Evolutionary conservation across 225 moss, liverwort and hornwort genomes (phyloP).

Genomic region (Takakia lepidozioides): DNA sequence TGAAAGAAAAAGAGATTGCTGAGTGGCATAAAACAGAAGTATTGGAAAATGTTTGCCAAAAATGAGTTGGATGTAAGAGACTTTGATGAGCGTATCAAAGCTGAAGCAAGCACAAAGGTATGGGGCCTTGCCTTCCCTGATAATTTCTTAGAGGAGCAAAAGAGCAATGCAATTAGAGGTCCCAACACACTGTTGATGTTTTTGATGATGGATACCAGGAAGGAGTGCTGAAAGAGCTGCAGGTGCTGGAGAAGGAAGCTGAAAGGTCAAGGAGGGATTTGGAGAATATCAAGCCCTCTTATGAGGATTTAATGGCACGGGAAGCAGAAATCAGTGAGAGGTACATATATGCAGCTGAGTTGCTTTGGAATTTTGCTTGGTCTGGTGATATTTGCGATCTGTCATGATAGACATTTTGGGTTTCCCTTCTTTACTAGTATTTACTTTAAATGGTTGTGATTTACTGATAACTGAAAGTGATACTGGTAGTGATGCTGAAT

Average conservation of each 20-base stretch:
- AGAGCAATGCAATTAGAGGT: no score
- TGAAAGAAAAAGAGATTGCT: constrained; percentile 73
- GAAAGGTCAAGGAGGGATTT: constrained; percentile 54
- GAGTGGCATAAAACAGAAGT: constrained; percentile 80
- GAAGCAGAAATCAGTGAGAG: constrained; percentile 75
- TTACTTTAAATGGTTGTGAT: no score
- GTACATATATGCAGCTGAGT: no score
- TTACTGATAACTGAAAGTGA: no score
- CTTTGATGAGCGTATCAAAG: constrained; percentile 40
- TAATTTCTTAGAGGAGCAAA: no score
- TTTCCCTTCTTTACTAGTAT: no score
- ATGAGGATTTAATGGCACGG: constrained; percentile 56
- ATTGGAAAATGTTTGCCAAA: constrained; percentile 58
- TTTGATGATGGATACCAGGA: constrained; percentile 32
- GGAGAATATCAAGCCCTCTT: constrained; percentile 59
- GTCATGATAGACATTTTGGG: no score
- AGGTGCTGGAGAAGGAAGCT: constrained; percentile 72
- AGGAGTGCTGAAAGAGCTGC: constrained; percentile 70
- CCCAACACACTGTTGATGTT: no score
- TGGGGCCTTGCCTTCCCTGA: no score
- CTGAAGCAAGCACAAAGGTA: constrained; percentile 56
- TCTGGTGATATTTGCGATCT: no score
- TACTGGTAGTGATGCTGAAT: no score
- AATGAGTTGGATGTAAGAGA: constrained; percentile 49
- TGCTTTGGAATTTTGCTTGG: no score